phyloP scores from a whole-genome alignment of 768 basidiomycete genomes.

The Pulveroboletus sp. region DNA sequence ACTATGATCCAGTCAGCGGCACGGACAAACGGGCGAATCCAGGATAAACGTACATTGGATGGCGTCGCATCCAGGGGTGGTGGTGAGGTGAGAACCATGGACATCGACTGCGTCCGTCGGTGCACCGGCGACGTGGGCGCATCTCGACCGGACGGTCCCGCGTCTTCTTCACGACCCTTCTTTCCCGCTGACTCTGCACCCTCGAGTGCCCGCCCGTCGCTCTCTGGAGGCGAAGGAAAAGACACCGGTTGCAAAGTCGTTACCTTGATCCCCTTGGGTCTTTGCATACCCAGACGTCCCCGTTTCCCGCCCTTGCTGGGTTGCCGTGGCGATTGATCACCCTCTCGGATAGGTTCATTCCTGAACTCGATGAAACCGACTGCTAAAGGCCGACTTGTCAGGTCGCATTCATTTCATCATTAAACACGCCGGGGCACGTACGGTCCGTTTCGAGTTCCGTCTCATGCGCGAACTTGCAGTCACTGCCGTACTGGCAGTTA shows the following conservation, averaged over 20 bases:
- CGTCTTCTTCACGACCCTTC: not conserved
- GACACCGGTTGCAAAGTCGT: not conserved
- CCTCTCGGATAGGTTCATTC: not conserved
- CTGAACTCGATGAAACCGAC: conserved; percentile 17
- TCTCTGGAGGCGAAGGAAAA: not conserved
- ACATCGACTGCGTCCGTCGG: conserved; percentile 28
- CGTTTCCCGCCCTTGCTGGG: conserved; percentile 8
- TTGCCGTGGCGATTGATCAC: not conserved
- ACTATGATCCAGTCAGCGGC: conserved; percentile 11
- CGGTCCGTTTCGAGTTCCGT: conserved; percentile 22
- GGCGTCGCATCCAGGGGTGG: conserved; percentile 7
- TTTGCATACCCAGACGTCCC: conserved; percentile 4
- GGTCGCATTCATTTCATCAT: not conserved
- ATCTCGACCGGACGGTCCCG: not conserved
- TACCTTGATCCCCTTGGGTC: conserved; percentile 6
- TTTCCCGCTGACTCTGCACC: not conserved
- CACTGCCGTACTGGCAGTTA: conserved; percentile 23
- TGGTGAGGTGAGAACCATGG: conserved; percentile 21
- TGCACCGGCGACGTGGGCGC: conserved; percentile 14
- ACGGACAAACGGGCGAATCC: not conserved
- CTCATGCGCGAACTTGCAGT: conserved; percentile 31
- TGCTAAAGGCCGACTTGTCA: conserved; percentile 1
- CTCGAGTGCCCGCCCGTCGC: not conserved
- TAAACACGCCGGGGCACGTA: conserved; percentile 9
- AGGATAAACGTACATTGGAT: conserved; percentile 12